Conservation (phyloP, 2,329 filamentous ascomycete genomes). For the Graphium sp. region DNA sequence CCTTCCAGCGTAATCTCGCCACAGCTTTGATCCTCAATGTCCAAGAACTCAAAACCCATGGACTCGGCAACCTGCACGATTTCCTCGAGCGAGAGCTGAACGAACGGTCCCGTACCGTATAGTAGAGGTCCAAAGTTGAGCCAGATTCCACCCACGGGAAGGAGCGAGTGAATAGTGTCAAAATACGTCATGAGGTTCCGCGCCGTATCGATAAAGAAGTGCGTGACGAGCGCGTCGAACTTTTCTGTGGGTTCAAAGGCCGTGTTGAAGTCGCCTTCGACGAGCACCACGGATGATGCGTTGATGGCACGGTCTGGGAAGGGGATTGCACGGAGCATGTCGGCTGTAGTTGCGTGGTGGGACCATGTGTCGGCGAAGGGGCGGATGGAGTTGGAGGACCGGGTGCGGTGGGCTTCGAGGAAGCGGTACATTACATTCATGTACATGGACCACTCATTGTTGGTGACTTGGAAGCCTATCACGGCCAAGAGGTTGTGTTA, state of each 20-base stretch:
- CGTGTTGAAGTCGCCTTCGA: slow-evolving; percentile 40
- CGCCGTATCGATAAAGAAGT: slow-evolving; percentile 46
- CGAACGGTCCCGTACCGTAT: slow-evolving; percentile 34
- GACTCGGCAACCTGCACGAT: slow-evolving; percentile 26
- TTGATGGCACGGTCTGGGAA: slow-evolving; percentile 24
- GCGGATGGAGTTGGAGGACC: slow-evolving; percentile 17
- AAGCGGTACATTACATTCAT: slow-evolving; percentile 38
- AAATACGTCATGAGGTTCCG: slow-evolving; percentile 36
- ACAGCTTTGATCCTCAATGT: slow-evolving; percentile 19
- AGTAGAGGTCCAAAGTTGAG: slow-evolving; percentile 38
- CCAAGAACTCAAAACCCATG: slow-evolving; percentile 33
- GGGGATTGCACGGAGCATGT: slow-evolving; percentile 25
- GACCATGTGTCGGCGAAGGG: slow-evolving; percentile 41
- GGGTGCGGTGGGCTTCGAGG: slow-evolving; percentile 16
- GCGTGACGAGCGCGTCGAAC: slow-evolving; percentile 33
- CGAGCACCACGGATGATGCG: slow-evolving; percentile 20
- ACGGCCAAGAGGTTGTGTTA: not conserved
- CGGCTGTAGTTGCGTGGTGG: slow-evolving; percentile 28
- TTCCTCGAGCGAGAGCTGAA: slow-evolving; percentile 38
- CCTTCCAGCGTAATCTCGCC: slow-evolving; percentile 23
- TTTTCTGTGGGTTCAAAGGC: slow-evolving; percentile 12
- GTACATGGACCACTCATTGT: slow-evolving; percentile 41
- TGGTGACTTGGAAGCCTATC: slow-evolving; percentile 30
- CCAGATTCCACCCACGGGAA: slow-evolving; percentile 32
- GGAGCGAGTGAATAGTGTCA: slow-evolving; percentile 29